Evolutionary conservation across 192 early-diverging fungal species (phyloP), one percentile per base, ranked within the genome.

Genomic region (Backusella macrospora): DNA sequence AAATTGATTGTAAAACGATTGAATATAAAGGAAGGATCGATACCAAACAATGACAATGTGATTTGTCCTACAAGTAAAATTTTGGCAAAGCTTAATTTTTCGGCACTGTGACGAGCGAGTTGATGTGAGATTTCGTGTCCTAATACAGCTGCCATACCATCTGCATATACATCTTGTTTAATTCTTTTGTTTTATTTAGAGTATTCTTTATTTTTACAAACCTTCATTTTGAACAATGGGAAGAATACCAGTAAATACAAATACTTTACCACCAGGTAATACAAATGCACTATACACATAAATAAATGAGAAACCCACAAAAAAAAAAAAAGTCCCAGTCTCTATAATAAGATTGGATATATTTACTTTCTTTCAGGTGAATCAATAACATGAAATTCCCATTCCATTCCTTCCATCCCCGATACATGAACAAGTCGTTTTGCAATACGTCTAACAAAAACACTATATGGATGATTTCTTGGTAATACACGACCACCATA

Each of bases 61-160:
- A 94, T 10, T 52, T 90, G 89, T 6, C 86, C 8, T n/a, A 92
- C 55, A 18, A 89, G 44, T 0, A 90, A 29, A 6, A 96, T 79
- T 73, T 90, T 92, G 16, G 84, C 78, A 55, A 88, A 90, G 39
- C 92, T 94, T 48, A 98, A 81, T 73, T 96, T 95, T 68, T 99
- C 97, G 2, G 93, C 95, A 34, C 89, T 88, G 77, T 99, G 97
- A 15, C 96, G 89, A 0, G 96, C 96, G 14, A 96, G 44, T 72
- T 95, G 93, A 82, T 99, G 97, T 1, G 93, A 95, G 67, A 97
- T 92, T 79, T 99, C 98, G 75, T 99, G 98, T 0, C 95, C 93
- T 23, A 99, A 76, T 3, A 99, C 95, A 0, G 96, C 93, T 6
- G 98, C 98, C 78, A 99, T 76, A 9, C 95, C 96, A 77, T 93